A percentile compares a stretch with the other conserved stretches of the same genome.
Evolutionary conservation across 2,329 filamentous ascomycete genomes (phyloP).

Genomic region (Xylariaceae sp.): DNA sequence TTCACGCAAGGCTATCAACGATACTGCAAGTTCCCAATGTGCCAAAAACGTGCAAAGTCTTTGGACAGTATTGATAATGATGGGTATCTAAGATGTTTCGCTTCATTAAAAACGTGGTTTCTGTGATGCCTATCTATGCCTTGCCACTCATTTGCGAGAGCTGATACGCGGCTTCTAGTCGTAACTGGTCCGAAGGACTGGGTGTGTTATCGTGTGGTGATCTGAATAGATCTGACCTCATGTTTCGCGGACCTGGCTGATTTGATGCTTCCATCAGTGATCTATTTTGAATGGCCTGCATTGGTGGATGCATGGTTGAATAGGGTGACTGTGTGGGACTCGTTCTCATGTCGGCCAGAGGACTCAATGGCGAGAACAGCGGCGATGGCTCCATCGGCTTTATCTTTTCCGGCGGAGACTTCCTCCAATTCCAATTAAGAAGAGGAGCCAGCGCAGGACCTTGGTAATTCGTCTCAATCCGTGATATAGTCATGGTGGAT

Average conservation of each 20-base stretch:
- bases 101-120: background rate
- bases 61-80: background rate
- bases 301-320: conserved; percentile 23
- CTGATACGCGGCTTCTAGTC: conserved; percentile 27
- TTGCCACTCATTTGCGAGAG: conserved; percentile 14
- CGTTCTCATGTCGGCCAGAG: conserved; percentile 23
- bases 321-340: conserved; percentile 10
- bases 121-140: background rate
- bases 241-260: conserved; percentile 14
- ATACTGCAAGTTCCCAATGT: too few relatives aligned
- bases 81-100: conserved; percentile 8
- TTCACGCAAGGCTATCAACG: too few relatives aligned
- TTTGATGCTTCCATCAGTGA: conserved; percentile 26
- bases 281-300: conserved; percentile 29
- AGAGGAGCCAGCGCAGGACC: conserved; percentile 23
- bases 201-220: conserved; percentile 26
- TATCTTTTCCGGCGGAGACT: conserved; percentile 22
- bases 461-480: background rate
- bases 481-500: conserved; percentile 5
- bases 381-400: conserved; percentile 28
- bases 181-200: conserved; percentile 33
- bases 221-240: conserved; percentile 4
- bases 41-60: background rate
- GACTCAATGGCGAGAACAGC: conserved; percentile 28
- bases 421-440: conserved; percentile 23